Evolutionary conservation across 2,329 filamentous ascomycete genomes (phyloP).

Genomic region (Leptographium flavum): DNA sequence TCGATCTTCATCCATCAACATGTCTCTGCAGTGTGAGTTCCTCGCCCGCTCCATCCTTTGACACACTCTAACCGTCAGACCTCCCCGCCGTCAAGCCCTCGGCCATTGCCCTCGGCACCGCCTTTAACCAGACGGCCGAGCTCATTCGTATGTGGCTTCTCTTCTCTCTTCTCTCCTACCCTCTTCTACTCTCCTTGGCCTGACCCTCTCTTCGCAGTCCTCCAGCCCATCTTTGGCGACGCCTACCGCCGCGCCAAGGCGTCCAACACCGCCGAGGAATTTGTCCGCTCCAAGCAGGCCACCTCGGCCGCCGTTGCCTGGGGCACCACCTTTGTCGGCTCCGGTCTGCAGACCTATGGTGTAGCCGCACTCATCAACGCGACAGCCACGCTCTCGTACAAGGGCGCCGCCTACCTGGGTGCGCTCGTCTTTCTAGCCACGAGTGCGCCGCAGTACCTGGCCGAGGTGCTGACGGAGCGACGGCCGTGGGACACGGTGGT

Average conservation of each 20-base stretch:
- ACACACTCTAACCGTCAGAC: conserved; percentile 22
- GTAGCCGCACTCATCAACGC: conserved; percentile 86
- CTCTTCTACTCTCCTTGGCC: background rate
- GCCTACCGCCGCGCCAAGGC: conserved; percentile 86
- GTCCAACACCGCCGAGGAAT: conserved; percentile 92
- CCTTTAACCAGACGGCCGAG: conserved; percentile 89
- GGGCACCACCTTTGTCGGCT: conserved; percentile 81
- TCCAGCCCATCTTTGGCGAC: conserved; percentile 82
- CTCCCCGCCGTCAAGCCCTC: conserved; percentile 82
- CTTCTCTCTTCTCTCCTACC: background rate
- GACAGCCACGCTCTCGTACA: conserved; percentile 89
- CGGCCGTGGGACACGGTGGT: conserved; percentile 81
- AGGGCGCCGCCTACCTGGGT: conserved; percentile 90
- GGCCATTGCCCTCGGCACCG: conserved; percentile 86
- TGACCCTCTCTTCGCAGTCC: conserved; percentile 29
- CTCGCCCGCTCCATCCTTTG: background rate
- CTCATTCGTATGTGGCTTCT: conserved; percentile 38
- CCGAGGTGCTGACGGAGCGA: conserved; percentile 81
- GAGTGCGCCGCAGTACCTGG: conserved; percentile 77
- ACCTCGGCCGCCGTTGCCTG: conserved; percentile 75
- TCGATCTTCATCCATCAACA: conserved; percentile 18
- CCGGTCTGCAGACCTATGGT: conserved; percentile 77
- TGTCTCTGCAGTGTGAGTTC: conserved; percentile 46
- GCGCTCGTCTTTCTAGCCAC: conserved; percentile 83
- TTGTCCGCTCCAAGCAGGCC: conserved; percentile 85